A percentile compares a stretch with the other conserved stretches of the same genome.
Conservation (phyloP, 2,329 filamentous ascomycete genomes). For the Rutstroemia sydowiana region DNA sequence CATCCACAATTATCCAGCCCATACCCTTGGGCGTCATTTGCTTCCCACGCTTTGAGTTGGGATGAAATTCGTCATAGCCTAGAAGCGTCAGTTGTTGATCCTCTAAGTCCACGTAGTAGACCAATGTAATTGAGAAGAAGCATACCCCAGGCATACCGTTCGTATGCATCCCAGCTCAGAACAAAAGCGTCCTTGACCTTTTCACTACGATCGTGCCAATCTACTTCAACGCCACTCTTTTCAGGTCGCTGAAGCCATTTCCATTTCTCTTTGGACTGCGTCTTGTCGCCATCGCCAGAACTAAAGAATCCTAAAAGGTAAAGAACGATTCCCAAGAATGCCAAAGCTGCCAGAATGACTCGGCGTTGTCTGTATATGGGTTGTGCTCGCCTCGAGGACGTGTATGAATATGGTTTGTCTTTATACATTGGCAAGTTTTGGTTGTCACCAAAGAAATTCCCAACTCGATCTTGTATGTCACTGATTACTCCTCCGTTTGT, state of each 20-base stretch:
- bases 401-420: conserved; percentile 84
- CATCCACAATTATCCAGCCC: conserved; percentile 97
- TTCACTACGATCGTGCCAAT: conserved; percentile 75
- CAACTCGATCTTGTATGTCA: conserved; percentile 54
- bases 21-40: conserved; percentile 86
- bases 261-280: conserved; percentile 41
- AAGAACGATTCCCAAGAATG: conserved; percentile 51
- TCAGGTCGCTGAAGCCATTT: conserved; percentile 49
- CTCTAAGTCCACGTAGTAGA: neutral
- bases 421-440: conserved; percentile 88
- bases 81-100: conserved; percentile 24
- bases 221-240: conserved; percentile 37
- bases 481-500: conserved; percentile 35
- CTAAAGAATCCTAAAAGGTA: conserved; percentile 63
- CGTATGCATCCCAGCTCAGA: conserved; percentile 88
- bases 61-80: conserved; percentile 83
- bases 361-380: conserved; percentile 60
- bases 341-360: conserved; percentile 41
- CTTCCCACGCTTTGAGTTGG: conserved; percentile 67
- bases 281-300: conserved; percentile 27
- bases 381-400: conserved; percentile 49
- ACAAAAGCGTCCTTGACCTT: conserved; percentile 84
- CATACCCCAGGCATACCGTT: conserved; percentile 86
- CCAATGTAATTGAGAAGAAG: neutral
- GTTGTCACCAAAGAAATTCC: conserved; percentile 54